These are phyloP conservation scores for Domatiomyces globalis DNA, from an alignment of 2,329 filamentous ascomycete genomes.

Conservation along the genomic window DNA sequence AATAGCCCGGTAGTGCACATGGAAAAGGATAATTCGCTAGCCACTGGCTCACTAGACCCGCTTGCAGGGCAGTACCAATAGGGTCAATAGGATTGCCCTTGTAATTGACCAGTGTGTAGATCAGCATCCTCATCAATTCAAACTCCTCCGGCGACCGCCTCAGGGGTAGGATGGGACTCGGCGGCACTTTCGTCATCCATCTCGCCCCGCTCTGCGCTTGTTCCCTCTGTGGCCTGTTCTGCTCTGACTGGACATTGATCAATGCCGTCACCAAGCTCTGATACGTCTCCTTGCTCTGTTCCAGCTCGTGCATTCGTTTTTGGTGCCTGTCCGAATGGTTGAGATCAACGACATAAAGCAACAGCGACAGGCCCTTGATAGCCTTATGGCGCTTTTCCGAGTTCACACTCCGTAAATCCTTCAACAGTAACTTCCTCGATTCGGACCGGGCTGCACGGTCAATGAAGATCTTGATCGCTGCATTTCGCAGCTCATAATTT, in stretches of 20 bases:
- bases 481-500: slow-evolving; percentile 58
- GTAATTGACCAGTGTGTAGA: slow-evolving; percentile 46
- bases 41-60: slow-evolving; percentile 58
- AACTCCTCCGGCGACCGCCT: slow-evolving; percentile 28
- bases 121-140: slow-evolving; percentile 39
- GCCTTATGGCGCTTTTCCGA: slow-evolving; percentile 26
- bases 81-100: background rate
- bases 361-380: slow-evolving; percentile 30
- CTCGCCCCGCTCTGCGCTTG: slow-evolving; percentile 14
- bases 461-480: slow-evolving; percentile 36
- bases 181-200: slow-evolving; percentile 3
- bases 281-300: slow-evolving; percentile 18
- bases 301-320: slow-evolving; percentile 2
- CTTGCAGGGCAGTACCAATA: slow-evolving; percentile 39
- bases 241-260: slow-evolving; percentile 15
- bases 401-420: slow-evolving; percentile 28
- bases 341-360: slow-evolving; percentile 20
- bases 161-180: slow-evolving; percentile 11
- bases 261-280: slow-evolving; percentile 16
- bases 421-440: slow-evolving; percentile 27
- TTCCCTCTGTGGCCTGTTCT: slow-evolving; percentile 18
- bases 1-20: slow-evolving; percentile 33
- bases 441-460: slow-evolving; percentile 30
- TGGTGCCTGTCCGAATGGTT: background rate
- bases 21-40: slow-evolving; percentile 56